Percentiles rank a stretch among this genome's conserved stretches.
Evolutionary conservation across 768 basidiomycete species (phyloP).

Genomic region (Neoboletus magnificus): DNA sequence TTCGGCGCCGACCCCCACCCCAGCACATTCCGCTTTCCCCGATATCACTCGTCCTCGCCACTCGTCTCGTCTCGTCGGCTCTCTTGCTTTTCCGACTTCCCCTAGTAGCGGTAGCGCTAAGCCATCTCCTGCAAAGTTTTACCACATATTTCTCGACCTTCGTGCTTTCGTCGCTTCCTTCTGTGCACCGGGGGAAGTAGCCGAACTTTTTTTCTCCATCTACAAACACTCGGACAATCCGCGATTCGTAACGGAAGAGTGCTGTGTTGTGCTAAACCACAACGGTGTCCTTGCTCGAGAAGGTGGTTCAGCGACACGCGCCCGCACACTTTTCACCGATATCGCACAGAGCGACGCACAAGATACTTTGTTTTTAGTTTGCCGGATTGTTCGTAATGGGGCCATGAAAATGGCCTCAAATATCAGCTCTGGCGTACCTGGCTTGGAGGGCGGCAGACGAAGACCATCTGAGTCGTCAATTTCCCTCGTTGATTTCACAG

Average conservation of each 20-base stretch:
- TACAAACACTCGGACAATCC: slow-evolving; percentile 75
- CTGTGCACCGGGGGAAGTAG: slow-evolving; percentile 87
- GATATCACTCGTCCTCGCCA: slow-evolving; percentile 38
- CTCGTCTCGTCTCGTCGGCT: slow-evolving; percentile 35
- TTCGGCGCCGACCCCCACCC: slow-evolving; percentile 50
- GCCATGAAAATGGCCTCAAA: slow-evolving; percentile 69
- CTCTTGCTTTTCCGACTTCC: slow-evolving; percentile 26
- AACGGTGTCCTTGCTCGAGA: slow-evolving; percentile 85
- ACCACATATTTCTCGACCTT: slow-evolving; percentile 86
- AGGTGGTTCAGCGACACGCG: slow-evolving; percentile 52
- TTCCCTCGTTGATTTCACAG: slow-evolving; percentile 35
- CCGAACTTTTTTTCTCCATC: slow-evolving; percentile 90
- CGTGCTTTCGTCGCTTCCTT: slow-evolving; percentile 90
- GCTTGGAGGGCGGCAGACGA: slow-evolving; percentile 40
- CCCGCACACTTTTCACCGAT: slow-evolving; percentile 88
- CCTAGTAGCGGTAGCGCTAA: slow-evolving; percentile 18
- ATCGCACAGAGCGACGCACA: slow-evolving; percentile 83
- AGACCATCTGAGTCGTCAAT: slow-evolving; percentile 54
- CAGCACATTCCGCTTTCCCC: slow-evolving; percentile 69
- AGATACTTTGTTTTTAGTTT: slow-evolving; percentile 85
- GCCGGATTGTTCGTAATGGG: slow-evolving; percentile 86
- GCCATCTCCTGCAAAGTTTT: slow-evolving; percentile 65
- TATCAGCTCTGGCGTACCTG: slow-evolving; percentile 45
- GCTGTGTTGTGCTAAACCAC: slow-evolving; percentile 84
- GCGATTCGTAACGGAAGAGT: slow-evolving; percentile 93